Percentiles rank a stretch among this genome's conserved stretches.
Conservation (phyloP, 179 eudicot species). For the Silene vulgaris region DNA sequence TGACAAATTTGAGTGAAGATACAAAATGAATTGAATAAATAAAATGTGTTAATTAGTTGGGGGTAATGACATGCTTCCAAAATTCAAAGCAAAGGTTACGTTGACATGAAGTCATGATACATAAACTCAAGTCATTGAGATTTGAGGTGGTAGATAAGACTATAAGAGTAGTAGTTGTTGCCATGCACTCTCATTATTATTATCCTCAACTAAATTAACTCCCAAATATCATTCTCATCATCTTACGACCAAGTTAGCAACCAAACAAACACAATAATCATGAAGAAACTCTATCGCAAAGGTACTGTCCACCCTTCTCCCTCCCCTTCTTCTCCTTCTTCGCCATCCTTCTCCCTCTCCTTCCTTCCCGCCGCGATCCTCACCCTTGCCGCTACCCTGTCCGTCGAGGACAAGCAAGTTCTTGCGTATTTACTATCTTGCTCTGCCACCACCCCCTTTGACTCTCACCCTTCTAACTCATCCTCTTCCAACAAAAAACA, state of each 20-base stretch:
- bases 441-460: conserved; percentile 26
- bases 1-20: too few relatives aligned
- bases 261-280: conserved; percentile 14
- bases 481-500: conserved; percentile 13
- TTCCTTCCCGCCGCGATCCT: conserved; percentile 50
- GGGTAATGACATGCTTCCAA: too few relatives aligned
- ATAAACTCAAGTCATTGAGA: too few relatives aligned
- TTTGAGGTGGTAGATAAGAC: conserved; percentile 18
- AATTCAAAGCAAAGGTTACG: too few relatives aligned
- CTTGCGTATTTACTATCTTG: conserved; percentile 70
- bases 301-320: conserved; percentile 69
- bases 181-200: not conserved
- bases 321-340: conserved; percentile 23
- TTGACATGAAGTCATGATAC: too few relatives aligned
- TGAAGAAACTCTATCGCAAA: conserved; percentile 70
- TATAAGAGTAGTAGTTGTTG: conserved; percentile 1
- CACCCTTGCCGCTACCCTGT: conserved; percentile 51
- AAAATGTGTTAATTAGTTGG: too few relatives aligned
- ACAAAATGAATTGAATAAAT: too few relatives aligned
- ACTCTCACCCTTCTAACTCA: conserved; percentile 9
- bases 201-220: conserved; percentile 5
- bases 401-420: conserved; percentile 57
- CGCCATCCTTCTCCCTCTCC: conserved; percentile 34
- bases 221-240: not conserved
- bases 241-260: not conserved